Conservation (phyloP, 2,329 filamentous ascomycete species). For the Gnomoniopsis sp. region DNA sequence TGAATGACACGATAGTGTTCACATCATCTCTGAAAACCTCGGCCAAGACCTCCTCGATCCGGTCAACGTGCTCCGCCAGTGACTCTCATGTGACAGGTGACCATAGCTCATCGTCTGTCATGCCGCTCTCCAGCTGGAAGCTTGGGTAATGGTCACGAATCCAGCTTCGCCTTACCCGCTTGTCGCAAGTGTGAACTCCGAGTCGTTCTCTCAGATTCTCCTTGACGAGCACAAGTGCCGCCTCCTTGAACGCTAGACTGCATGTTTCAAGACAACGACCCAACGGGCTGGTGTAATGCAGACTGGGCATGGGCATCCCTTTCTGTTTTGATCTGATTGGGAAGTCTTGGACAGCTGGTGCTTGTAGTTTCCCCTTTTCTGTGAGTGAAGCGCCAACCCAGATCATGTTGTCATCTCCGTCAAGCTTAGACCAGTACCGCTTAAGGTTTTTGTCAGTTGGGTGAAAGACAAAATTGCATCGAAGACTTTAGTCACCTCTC, state of each 20-base stretch:
- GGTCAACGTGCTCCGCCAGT: slow-evolving; percentile 39
- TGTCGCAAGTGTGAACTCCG: slow-evolving; percentile 60
- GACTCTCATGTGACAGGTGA: slow-evolving; percentile 45
- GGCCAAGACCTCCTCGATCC: slow-evolving; percentile 41
- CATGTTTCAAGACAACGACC: slow-evolving; percentile 57
- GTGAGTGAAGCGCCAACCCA: slow-evolving; percentile 50
- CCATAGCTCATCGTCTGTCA: slow-evolving; percentile 56
- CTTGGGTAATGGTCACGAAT: slow-evolving; percentile 48
- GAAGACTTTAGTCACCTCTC: slow-evolving; percentile 45
- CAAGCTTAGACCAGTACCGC: slow-evolving; percentile 35
- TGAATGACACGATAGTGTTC: slow-evolving; percentile 44
- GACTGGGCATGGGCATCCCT: slow-evolving; percentile 49
- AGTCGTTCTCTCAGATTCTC: slow-evolving; percentile 58
- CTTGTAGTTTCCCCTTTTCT: slow-evolving; percentile 49
- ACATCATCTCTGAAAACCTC: slow-evolving; percentile 41
- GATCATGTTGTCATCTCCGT: slow-evolving; percentile 32
- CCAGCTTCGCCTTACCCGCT: slow-evolving; percentile 42
- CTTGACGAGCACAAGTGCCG: slow-evolving; percentile 51
- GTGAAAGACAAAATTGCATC: background rate
- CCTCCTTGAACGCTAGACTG: slow-evolving; percentile 26
- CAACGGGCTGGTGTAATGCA: slow-evolving; percentile 56
- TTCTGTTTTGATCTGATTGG: slow-evolving; percentile 43
- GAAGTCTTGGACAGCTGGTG: slow-evolving; percentile 46
- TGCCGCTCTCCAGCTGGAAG: slow-evolving; percentile 50
- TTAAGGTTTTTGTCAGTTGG: slow-evolving; percentile 12